Evolutionary conservation across 345 rosid species (phyloP).

Genomic region (Dipteronia dyeriana): DNA sequence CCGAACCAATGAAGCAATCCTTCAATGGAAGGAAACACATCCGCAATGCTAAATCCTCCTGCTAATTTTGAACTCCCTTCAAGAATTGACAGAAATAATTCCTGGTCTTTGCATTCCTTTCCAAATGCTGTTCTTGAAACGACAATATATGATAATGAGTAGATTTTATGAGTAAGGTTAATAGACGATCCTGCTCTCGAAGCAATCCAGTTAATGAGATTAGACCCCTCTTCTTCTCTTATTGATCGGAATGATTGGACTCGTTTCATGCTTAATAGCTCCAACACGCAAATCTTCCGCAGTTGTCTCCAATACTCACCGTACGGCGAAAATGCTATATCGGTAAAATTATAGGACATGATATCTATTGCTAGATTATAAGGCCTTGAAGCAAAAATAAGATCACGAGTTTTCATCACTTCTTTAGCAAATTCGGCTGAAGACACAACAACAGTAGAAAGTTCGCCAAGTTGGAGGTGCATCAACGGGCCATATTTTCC

Average conservation of each 20-base stretch:
- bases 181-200: background rate
- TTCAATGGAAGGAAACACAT: constrained; percentile 30
- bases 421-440: constrained; percentile 30
- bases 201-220: background rate
- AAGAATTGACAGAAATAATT: background rate
- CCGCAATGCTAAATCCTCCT: constrained; percentile 18
- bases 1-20: constrained; percentile 16
- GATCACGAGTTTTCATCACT: constrained; percentile 30
- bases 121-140: constrained; percentile 17
- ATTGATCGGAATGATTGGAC: constrained; percentile 15
- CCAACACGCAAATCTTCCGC: background rate
- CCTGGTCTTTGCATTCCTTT: background rate
- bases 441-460: constrained; percentile 28
- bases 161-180: constrained; percentile 2
- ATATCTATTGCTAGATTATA: background rate
- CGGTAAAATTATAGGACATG: background rate
- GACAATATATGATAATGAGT: background rate
- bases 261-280: background rate
- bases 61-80: background rate
- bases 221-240: constrained; percentile 24
- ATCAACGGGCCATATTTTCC: constrained; percentile 24
- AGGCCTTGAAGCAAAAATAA: constrained; percentile 33
- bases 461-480: constrained; percentile 28
- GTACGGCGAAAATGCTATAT: constrained; percentile 11
- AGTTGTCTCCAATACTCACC: too few relatives aligned